Percentiles rank a stretch among this genome's conserved stretches.
These are phyloP conservation scores for Colletotrichum sidae DNA, from an alignment of 2,329 filamentous ascomycete species.

Conservation along the genomic window DNA sequence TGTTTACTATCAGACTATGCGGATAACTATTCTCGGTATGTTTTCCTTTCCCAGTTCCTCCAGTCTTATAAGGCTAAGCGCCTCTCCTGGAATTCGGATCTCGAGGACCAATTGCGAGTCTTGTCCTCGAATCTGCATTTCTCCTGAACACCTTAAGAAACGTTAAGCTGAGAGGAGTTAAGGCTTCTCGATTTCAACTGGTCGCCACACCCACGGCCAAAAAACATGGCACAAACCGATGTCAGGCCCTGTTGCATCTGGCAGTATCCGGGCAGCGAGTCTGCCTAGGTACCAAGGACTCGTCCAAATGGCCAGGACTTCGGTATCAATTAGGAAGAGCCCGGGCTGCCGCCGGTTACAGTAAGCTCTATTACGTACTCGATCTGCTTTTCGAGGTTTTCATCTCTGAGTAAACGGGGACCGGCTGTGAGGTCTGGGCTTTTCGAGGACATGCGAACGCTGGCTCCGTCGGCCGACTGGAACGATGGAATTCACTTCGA, in stretches of 20 bases:
- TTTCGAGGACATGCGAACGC: neutral
- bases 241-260: constrained; percentile 53
- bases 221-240: too few relatives aligned
- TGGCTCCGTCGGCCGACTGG: neutral
- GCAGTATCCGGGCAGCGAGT: constrained; percentile 49
- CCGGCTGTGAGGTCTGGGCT: neutral
- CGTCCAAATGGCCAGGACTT: constrained; percentile 47
- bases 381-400: constrained; percentile 47
- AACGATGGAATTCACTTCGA: constrained; percentile 2
- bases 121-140: too few relatives aligned
- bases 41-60: too few relatives aligned
- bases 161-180: too few relatives aligned
- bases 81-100: too few relatives aligned
- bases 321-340: constrained; percentile 52
- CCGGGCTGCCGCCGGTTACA: constrained; percentile 53
- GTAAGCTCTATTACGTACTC: constrained; percentile 49
- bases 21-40: too few relatives aligned
- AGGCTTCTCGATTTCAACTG: too few relatives aligned
- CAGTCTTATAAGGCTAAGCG: too few relatives aligned
- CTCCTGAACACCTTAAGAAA: too few relatives aligned
- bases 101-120: too few relatives aligned
- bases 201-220: too few relatives aligned
- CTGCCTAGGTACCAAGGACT: constrained; percentile 48
- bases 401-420: constrained; percentile 45
- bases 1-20: too few relatives aligned